Evolutionary conservation across 768 basidiomycete genomes (phyloP).

Genomic region (Gymnopilus junonius): DNA sequence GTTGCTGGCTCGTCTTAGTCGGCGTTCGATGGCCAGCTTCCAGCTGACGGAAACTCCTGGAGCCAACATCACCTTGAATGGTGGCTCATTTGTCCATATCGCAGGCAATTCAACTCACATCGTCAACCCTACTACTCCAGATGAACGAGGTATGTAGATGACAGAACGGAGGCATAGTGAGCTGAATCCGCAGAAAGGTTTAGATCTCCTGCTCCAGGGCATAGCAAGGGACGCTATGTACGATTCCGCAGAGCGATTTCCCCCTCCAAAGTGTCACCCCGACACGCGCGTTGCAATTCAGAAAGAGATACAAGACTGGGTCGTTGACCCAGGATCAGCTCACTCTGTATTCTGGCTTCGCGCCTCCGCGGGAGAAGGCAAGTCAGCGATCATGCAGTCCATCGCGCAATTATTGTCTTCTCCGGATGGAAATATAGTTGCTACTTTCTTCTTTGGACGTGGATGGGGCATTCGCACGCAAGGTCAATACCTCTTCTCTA

Average conservation of each 20-base stretch:
- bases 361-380: conserved; percentile 17
- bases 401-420: not conserved
- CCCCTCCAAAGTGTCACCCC: conserved; percentile 7
- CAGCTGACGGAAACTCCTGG: no score
- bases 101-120: no score
- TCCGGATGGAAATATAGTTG: not conserved
- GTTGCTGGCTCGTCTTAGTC: no score
- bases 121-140: no score
- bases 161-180: no score
- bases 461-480: not conserved
- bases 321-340: not conserved
- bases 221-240: not conserved
- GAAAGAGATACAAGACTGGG: not conserved
- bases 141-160: no score
- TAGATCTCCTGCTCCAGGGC: not conserved
- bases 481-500: not conserved
- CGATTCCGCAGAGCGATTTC: not conserved
- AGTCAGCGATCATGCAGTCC: conserved; percentile 16
- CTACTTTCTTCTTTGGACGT: conserved; percentile 2
- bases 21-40: no score
- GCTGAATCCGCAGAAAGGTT: no score
- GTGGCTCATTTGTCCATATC: no score
- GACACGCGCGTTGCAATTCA: conserved; percentile 6
- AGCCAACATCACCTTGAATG: no score
- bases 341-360: conserved; percentile 14